These are phyloP conservation scores for Xerocomus nothofagi DNA, from an alignment of 1,284 basidiomycete species.

Conservation along the genomic window DNA sequence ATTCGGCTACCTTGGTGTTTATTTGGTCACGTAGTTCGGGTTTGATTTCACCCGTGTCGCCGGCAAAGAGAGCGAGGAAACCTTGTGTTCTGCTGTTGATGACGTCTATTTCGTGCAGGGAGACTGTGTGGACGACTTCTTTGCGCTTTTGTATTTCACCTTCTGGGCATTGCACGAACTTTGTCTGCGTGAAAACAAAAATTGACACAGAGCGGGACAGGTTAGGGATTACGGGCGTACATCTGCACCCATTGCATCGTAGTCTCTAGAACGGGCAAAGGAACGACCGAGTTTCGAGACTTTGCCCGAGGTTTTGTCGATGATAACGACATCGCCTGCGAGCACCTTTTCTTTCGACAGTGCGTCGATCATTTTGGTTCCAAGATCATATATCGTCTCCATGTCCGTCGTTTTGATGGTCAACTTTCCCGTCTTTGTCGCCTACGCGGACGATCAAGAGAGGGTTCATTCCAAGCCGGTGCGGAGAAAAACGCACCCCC, in stretches of 20 bases:
- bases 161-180: slow-evolving; percentile 97
- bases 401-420: slow-evolving; percentile 99
- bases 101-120: slow-evolving; percentile 98
- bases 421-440: slow-evolving; percentile 96
- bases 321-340: slow-evolving; percentile 94
- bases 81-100: slow-evolving; percentile 99
- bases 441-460: slow-evolving; percentile 47
- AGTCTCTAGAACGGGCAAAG: slow-evolving; percentile 95
- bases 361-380: slow-evolving; percentile 99
- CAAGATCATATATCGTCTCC: slow-evolving; percentile 99
- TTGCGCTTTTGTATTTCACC: slow-evolving; percentile 97
- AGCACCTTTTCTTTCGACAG: slow-evolving; percentile 96
- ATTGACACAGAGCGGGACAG: background rate
- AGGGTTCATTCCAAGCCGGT: background rate
- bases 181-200: slow-evolving; percentile 78
- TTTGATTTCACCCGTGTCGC: slow-evolving; percentile 99
- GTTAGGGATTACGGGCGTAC: slow-evolving; percentile 49
- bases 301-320: slow-evolving; percentile 98
- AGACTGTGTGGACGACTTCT: slow-evolving; percentile 96
- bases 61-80: slow-evolving; percentile 74
- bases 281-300: slow-evolving; percentile 95
- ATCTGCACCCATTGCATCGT: slow-evolving; percentile 98
- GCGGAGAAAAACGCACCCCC: slow-evolving; percentile 68
- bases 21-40: slow-evolving; percentile 96
- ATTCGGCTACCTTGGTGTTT: slow-evolving; percentile 95